Evolutionary conservation across 805 yeast species (phyloP).

Genomic region (Kodamaea fukazawae): DNA sequence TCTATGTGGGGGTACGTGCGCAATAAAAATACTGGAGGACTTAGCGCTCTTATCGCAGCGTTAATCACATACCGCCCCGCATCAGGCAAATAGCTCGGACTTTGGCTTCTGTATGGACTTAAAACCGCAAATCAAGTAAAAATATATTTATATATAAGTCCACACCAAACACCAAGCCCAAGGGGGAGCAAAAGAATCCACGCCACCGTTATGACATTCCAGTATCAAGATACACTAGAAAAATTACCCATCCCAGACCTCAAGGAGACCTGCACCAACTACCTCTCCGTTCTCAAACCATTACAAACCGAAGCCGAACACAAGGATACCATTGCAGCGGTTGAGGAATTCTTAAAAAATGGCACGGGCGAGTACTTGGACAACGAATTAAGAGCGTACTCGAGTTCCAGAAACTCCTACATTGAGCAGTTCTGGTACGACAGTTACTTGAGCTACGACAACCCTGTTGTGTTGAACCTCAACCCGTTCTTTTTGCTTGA

Average conservation of each 20-base stretch:
- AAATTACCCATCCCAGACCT: constrained; percentile 82
- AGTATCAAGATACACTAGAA: constrained; percentile 54
- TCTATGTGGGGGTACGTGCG: too few species aligned
- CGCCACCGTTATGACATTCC: constrained; percentile 44
- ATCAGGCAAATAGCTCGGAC: constrained; percentile 5
- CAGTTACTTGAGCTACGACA: constrained; percentile 80
- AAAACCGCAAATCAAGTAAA: background rate
- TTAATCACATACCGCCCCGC: background rate
- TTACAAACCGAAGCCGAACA: constrained; percentile 78
- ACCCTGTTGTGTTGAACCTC: constrained; percentile 86
- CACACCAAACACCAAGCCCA: too few species aligned
- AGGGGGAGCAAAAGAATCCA: background rate
- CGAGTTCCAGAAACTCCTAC: constrained; percentile 66
- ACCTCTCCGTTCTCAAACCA: constrained; percentile 68
- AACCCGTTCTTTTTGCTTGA: constrained; percentile 89
- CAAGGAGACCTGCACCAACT: constrained; percentile 61
- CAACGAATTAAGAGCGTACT: constrained; percentile 57
- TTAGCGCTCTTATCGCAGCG: too few species aligned
- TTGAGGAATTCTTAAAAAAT: constrained; percentile 51
- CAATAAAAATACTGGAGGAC: too few species aligned
- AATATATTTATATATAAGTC: background rate
- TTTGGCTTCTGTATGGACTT: constrained; percentile 1
- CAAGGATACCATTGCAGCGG: constrained; percentile 55
- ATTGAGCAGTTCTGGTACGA: constrained; percentile 96
- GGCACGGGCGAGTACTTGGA: constrained; percentile 58